A percentile compares a stretch with the other conserved stretches of the same genome.
Conservation (phyloP, 306 rosid genomes). For the Malus asiatica region DNA sequence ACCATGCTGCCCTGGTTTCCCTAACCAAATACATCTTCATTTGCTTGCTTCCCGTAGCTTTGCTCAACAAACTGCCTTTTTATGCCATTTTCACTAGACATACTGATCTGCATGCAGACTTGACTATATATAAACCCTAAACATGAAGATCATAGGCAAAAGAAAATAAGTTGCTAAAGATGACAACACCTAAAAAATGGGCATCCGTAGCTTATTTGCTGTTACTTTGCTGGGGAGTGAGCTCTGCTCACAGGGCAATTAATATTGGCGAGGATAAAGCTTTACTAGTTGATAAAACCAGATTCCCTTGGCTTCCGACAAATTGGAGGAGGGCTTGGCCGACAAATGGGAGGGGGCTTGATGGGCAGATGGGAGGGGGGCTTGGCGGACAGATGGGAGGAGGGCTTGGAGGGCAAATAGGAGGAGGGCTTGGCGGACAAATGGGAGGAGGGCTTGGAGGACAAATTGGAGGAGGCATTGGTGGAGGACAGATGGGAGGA, state of each 20-base stretch:
- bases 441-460: background rate
- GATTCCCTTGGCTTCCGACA: background rate
- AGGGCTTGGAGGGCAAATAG: no score
- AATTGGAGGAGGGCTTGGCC: background rate
- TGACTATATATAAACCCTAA: background rate
- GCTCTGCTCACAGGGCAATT: background rate
- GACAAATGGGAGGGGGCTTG: no score
- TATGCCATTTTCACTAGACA: background rate
- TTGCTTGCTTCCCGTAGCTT: background rate
- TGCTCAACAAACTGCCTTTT: background rate
- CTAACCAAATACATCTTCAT: background rate
- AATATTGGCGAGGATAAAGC: background rate
- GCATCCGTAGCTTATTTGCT: background rate
- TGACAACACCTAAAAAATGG: conserved; percentile 2
- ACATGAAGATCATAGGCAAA: background rate
- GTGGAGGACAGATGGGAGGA: background rate
- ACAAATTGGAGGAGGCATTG: background rate
- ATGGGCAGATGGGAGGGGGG: background rate
- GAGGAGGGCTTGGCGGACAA: background rate
- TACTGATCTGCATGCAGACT: background rate
- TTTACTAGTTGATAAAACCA: background rate
- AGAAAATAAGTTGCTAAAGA: background rate
- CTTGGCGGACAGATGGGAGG: background rate
- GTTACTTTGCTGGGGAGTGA: conserved; percentile 2
- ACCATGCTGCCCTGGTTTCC: conserved; percentile 2